A percentile compares a stretch with the other conserved stretches of the same genome.
These are phyloP conservation scores for Monilinia fructicola DNA, from an alignment of 2,329 filamentous ascomycete genomes.

Conservation along the genomic window DNA sequence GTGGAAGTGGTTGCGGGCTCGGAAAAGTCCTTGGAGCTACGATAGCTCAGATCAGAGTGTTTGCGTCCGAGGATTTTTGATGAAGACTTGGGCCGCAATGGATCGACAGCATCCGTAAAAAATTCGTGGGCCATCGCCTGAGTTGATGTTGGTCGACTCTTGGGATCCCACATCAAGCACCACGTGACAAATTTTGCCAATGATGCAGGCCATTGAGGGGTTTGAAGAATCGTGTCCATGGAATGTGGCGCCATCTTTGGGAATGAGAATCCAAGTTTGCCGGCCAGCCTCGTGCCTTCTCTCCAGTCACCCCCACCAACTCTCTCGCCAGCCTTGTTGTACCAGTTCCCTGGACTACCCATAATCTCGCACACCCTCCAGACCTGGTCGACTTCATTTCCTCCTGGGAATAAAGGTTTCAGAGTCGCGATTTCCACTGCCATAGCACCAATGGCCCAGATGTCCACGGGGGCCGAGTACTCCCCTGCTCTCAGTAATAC, in stretches of 20 bases:
- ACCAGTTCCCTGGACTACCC: conserved; percentile 98
- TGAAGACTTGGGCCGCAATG: conserved; percentile 86
- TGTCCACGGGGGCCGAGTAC: conserved; percentile 96
- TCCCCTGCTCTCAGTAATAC: conserved; percentile 91
- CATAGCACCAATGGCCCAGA: conserved; percentile 98
- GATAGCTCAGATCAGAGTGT: conserved; percentile 75
- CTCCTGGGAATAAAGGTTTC: conserved; percentile 94
- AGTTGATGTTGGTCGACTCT: conserved; percentile 82
- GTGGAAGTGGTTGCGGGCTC: conserved; percentile 58
- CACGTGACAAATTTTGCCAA: conserved; percentile 93
- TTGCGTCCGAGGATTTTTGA: conserved; percentile 85
- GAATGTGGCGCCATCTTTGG: conserved; percentile 98
- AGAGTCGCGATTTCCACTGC: conserved; percentile 95
- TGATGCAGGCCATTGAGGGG: conserved; percentile 87
- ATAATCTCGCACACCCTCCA: conserved; percentile 99
- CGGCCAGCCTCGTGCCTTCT: conserved; percentile 86
- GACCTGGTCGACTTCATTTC: conserved; percentile 97
- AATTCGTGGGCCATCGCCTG: conserved; percentile 96
- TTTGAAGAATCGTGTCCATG: conserved; percentile 88
- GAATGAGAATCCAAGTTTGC: conserved; percentile 97
- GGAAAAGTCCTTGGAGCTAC: conserved; percentile 62
- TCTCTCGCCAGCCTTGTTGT: conserved; percentile 81
- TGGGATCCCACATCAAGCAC: conserved; percentile 99
- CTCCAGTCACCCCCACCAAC: conserved; percentile 98
- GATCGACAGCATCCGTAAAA: conserved; percentile 89